phyloP scores from a whole-genome alignment of 1,284 basidiomycete genomes.

The Schizophyllum commune region DNA sequence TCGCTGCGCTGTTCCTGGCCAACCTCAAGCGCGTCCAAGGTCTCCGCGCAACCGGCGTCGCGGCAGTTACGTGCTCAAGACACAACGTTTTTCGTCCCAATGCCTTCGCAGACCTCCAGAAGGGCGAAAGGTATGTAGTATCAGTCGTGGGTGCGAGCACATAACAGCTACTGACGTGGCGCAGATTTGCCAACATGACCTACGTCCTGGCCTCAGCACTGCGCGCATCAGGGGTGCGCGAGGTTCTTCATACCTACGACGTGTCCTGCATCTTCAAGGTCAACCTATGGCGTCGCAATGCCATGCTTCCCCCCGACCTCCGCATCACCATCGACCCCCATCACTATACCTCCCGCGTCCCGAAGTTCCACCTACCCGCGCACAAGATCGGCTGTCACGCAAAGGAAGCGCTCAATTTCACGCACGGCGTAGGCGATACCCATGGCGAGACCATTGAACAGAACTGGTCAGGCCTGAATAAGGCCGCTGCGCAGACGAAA shows the following conservation, averaged over 20 bases:
- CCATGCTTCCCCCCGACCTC: neutral
- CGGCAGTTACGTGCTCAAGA: constrained; percentile 9
- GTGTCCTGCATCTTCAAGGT: constrained; percentile 14
- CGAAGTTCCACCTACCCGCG: constrained; percentile 6
- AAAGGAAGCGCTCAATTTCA: constrained; percentile 14
- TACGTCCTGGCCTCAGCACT: constrained; percentile 6
- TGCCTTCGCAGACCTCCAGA: constrained; percentile 12
- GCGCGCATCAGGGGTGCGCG: neutral
- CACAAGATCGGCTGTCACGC: constrained; percentile 4
- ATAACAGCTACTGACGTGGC: too few relatives aligned
- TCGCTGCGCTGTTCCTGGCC: neutral
- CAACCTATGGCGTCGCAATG: constrained; percentile 5
- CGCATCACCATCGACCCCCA: neutral
- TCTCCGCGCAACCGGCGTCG: constrained; percentile 8
- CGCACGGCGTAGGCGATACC: constrained; percentile 18
- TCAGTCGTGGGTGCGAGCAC: too few relatives aligned
- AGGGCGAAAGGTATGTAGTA: constrained; percentile 10
- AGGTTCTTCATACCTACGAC: constrained; percentile 13
- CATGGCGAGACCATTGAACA: constrained; percentile 27
- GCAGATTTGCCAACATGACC: constrained; percentile 18
- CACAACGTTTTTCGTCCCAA: constrained; percentile 12
- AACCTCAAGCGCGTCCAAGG: neutral
- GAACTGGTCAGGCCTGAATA: constrained; percentile 22
- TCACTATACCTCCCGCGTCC: neutral
- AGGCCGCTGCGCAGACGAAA: constrained; percentile 19